Base-by-base conservation (phyloP, 192 early-diverging fungal genomes). In the Coemansia guatemalensis region DNA sequence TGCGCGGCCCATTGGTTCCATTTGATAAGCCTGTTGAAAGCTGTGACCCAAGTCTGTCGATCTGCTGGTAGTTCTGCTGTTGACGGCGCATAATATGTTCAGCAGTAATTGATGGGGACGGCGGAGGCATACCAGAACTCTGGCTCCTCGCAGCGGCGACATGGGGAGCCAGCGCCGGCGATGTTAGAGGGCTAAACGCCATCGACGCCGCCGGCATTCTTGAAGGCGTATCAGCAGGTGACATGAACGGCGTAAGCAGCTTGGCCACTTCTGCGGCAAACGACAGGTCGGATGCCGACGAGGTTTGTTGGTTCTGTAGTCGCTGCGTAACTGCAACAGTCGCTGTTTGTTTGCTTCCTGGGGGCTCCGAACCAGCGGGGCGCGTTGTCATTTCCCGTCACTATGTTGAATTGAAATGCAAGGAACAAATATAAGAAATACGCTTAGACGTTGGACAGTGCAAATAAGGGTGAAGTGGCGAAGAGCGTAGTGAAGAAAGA, bases 211-310 rank as follows among this genome's bases (percentile, higher is more conserved):
- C 26, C 21, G 56, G 24, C 21, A 27, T 56, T 53, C 50, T 25
- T 39, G 32, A 61, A 47, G 75, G 69, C 6, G 69, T 78, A 20
- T 56, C 27, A 1, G 59, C 48, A 8, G 75, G 75, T 51, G 75
- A 78, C 51, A 78, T 51, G 27, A 78, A 73, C 49, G 75, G 75
- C 21, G 76, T 78, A 41, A 78, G 57, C 20, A 78, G 56, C 63
- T 73, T 68, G 11, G 65, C 76, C 22, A 78, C 67, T 53, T 78
- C 76, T 48, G 73, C 73, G 18, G 76, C 67, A 4, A 29, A 20
- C 12, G 53, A 29, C 29, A 55, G 26, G 8, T n/a, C 53, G 17
- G 17, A 18, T 7, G 53, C 53, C 29, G 25, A 12, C 2, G 35
- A 12, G 6, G 35, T 39, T 39, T 12, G 35, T 12, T 12, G 35